These are phyloP conservation scores for Arabis hirsuta DNA, from an alignment of 345 rosid genomes.

Conservation along the genomic window DNA sequence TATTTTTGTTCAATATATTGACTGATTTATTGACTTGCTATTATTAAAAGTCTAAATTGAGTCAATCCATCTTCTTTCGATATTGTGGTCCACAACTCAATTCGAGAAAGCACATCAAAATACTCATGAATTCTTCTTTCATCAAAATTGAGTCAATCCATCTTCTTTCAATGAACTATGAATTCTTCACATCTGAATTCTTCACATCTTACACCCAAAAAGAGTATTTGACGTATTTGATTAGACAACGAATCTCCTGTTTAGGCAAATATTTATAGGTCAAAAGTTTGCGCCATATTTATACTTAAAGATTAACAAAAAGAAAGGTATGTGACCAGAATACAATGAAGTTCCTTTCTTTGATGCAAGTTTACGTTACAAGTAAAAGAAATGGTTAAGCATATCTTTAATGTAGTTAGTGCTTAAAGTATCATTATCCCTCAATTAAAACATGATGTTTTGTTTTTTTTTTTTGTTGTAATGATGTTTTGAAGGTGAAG, in stretches of 20 bases:
- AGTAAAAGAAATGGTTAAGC: neutral
- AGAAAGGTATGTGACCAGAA: neutral
- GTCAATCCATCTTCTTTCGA: neutral
- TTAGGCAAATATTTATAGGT: neutral
- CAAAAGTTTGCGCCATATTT: conserved; percentile 8
- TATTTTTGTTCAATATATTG: neutral
- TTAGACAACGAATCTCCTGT: conserved; percentile 12
- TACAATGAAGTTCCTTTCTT: neutral
- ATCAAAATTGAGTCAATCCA: too few species aligned
- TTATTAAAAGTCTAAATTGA: neutral
- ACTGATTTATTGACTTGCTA: neutral
- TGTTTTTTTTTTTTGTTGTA: too few species aligned
- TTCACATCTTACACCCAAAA: conserved; percentile 5
- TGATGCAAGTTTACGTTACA: neutral
- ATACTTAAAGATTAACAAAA: neutral
- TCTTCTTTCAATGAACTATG: neutral
- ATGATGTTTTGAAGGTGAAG: too few species aligned
- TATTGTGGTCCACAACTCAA: neutral
- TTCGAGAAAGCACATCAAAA: conserved; percentile 8
- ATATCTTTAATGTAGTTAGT: neutral
- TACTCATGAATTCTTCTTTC: too few species aligned
- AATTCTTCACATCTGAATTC: conserved; percentile 4
- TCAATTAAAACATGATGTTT: conserved; percentile 6
- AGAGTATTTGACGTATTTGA: conserved; percentile 12
- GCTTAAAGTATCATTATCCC: neutral